These are phyloP conservation scores for Sporisorium iseilematis-ciliati DNA, from an alignment of 1,284 basidiomycete species.

Conservation along the genomic window DNA sequence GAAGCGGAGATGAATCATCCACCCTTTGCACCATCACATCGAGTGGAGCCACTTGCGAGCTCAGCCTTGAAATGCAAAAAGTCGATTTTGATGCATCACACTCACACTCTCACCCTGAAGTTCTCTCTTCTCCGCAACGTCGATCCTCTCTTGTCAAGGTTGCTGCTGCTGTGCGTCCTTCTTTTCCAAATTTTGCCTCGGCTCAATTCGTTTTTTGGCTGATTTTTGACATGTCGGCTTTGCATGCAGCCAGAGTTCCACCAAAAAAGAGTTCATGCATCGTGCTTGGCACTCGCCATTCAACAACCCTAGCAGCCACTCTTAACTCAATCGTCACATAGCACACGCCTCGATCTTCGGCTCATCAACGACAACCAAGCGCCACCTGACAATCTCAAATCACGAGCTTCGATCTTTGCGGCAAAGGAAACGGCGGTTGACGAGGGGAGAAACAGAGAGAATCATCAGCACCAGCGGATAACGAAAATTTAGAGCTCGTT, in stretches of 20 bases:
- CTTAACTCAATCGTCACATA: no score
- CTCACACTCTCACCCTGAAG: background rate
- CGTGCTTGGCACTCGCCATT: background rate
- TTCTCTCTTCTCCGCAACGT: conserved; percentile 5
- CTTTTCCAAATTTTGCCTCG: conserved; percentile 13
- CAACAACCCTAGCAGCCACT: no score
- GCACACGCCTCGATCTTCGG: no score
- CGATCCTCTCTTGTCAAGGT: background rate
- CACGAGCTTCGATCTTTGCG: no score
- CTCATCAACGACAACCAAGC: no score
- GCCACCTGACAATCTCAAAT: no score
- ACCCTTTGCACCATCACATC: background rate
- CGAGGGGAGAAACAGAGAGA: background rate
- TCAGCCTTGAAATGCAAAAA: background rate
- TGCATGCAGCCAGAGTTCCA: background rate
- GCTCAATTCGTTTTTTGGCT: conserved; percentile 9
- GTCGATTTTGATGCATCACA: background rate
- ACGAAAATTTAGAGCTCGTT: background rate
- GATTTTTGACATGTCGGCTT: background rate
- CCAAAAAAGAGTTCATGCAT: background rate
- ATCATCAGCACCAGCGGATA: background rate
- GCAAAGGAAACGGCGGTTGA: background rate
- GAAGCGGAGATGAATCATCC: conserved; percentile 7
- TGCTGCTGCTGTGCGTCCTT: background rate
- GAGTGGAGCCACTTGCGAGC: background rate